Base-by-base conservation (phyloP, 2,329 filamentous ascomycete species). In the Ophiostoma quercus region DNA sequence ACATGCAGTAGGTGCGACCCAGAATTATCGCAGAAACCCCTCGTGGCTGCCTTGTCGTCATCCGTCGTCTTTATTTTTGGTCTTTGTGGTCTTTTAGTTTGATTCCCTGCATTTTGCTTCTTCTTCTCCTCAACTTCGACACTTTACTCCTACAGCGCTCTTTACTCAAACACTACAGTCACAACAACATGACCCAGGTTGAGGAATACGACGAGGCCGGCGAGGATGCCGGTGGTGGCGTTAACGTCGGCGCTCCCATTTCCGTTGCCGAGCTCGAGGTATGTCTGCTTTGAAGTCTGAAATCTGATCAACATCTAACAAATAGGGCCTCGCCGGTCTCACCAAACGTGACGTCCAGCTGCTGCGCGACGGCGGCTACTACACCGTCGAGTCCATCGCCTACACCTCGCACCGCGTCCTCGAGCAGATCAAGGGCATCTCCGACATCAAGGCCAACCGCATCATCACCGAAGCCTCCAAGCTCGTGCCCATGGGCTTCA, bases 401-500 rank as follows among this genome's bases (percentile, higher is more conserved):
- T 99, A 99, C 78, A 98, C 88, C 2, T 87, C 95, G 78, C 91
- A 86, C 68, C 88, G 94, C 76, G 83, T 90, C 70, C 82, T 99
- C 22, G 94, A 99, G 79, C 92, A 96, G 78, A 94, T 99, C 80
- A 99, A 98, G 79, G 95, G 95, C 70, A 97, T 99, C 43, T 99
- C 95, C 1, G 94, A 98, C 80, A 91, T 96, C 77, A 99, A 99
- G 79, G 95, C 96, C 2, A 89, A 87, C 43, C 98, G 98, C 77
- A 89, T 99, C 57, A 83, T 99, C 37, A 88, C 87, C 16, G 95
- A 98, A 84, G 94, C 94, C 37, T 94, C 93, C 1, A 99, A 97
- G 79, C 86, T 98, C 68, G 95, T 99, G 0, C 95, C 95, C 0
- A 97, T 99, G 94, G 95, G 95, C 60, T 99, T 99, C 78, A 99